phyloP scores from a whole-genome alignment of 164 flowering plant genomes.

The Saururus chinensis region DNA sequence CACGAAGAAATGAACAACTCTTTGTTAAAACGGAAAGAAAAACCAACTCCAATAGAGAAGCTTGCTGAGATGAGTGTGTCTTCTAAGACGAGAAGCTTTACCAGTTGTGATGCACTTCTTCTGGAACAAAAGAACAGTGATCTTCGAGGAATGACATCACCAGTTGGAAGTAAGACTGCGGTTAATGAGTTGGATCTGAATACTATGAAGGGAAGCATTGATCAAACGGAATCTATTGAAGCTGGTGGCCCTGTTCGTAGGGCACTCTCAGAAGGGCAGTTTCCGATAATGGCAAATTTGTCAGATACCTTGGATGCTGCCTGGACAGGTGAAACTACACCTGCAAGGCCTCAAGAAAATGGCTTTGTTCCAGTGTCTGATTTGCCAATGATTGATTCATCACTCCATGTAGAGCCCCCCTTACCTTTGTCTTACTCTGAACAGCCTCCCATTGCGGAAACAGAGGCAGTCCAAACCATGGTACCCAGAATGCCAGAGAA shows the following conservation, averaged over 20 bases:
- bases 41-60: constrained; percentile 23
- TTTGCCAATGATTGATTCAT: constrained; percentile 24
- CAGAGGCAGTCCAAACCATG: constrained; percentile 20
- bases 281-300: constrained; percentile 37
- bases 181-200: constrained; percentile 10
- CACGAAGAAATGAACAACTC: constrained; percentile 15
- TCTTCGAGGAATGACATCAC: not conserved
- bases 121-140: constrained; percentile 21
- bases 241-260: constrained; percentile 30
- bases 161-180: constrained; percentile 13
- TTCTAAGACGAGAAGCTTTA: constrained; percentile 9
- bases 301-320: constrained; percentile 91
- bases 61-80: constrained; percentile 16
- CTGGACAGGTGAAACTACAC: constrained; percentile 78
- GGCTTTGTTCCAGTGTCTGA: constrained; percentile 23
- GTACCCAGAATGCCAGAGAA: constrained; percentile 21
- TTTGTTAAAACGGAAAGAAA: constrained; percentile 25
- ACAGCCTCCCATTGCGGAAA: constrained; percentile 23
- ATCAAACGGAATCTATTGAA: constrained; percentile 22
- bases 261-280: constrained; percentile 60
- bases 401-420: constrained; percentile 12
- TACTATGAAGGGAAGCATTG: constrained; percentile 14
- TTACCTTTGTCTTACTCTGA: constrained; percentile 25
- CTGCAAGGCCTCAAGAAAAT: constrained; percentile 25
- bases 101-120: constrained; percentile 26